These are phyloP conservation scores for Closterium sp. DNA, from an alignment of 139 green algal species.

Conservation along the genomic window DNA sequence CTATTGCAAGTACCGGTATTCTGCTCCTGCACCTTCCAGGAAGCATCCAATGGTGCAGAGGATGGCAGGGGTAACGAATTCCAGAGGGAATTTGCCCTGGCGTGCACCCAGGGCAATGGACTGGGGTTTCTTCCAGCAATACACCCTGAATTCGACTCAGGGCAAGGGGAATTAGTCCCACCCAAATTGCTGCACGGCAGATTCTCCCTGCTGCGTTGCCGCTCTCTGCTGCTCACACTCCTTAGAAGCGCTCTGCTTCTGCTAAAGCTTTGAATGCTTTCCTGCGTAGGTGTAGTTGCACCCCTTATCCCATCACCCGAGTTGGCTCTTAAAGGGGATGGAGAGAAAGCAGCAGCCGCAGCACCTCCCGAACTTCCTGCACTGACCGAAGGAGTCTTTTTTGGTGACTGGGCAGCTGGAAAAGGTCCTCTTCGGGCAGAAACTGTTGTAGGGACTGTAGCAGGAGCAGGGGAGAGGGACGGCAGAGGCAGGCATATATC, in stretches of 20 bases:
- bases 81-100: background rate
- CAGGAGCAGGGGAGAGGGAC: background rate
- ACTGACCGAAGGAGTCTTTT: background rate
- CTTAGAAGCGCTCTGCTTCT: background rate
- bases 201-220: background rate
- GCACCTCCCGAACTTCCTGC: background rate
- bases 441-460: background rate
- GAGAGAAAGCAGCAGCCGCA: background rate
- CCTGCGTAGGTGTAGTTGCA: background rate
- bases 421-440: background rate
- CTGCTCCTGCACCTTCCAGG: background rate
- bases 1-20: background rate
- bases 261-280: background rate
- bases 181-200: background rate
- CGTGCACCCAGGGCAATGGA: background rate
- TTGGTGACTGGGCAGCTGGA: background rate
- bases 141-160: background rate
- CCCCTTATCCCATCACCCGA: background rate
- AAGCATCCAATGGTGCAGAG: background rate
- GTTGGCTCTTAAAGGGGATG: background rate
- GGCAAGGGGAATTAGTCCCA: background rate
- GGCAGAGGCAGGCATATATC: background rate
- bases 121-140: background rate
- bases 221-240: background rate
- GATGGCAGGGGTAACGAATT: background rate